phyloP scores from a whole-genome alignment of 441 rosid species.

The Dalechampia spathulata region DNA sequence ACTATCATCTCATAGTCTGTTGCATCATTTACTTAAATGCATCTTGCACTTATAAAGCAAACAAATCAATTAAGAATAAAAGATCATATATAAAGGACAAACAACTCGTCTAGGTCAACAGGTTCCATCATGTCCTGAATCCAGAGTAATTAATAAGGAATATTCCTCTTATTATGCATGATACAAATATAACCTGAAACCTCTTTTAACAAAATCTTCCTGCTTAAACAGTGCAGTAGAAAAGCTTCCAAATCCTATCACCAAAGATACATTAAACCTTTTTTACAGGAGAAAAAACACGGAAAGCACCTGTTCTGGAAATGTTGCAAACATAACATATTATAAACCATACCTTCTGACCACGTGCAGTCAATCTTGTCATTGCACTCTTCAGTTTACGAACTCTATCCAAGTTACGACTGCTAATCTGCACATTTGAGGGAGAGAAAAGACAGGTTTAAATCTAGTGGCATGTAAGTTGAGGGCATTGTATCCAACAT shows the following conservation, averaged over 20 bases:
- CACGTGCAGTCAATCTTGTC: slow-evolving; percentile 93
- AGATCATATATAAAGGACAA: background rate
- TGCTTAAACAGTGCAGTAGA: too few species aligned
- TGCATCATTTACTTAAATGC: too few species aligned
- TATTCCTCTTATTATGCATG: too few species aligned
- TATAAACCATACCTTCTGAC: slow-evolving; percentile 59
- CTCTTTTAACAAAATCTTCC: too few species aligned
- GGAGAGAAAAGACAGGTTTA: background rate
- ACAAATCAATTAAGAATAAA: background rate
- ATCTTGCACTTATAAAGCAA: background rate
- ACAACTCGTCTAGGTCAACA: background rate
- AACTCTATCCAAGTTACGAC: slow-evolving; percentile 94
- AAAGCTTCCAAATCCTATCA: background rate
- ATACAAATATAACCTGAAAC: too few species aligned
- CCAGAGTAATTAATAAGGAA: background rate
- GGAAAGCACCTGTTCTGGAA: too few species aligned
- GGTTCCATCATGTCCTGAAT: background rate
- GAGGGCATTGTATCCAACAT: too few species aligned
- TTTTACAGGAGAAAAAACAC: background rate
- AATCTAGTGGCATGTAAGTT: too few species aligned
- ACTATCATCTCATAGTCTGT: too few species aligned
- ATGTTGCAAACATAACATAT: background rate
- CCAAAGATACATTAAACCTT: background rate
- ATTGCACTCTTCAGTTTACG: slow-evolving; percentile 95
- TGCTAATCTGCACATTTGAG: slow-evolving; percentile 60